Percentiles rank a stretch among this genome's conserved stretches.
These are phyloP conservation scores for Euphorbia corollata DNA, from an alignment of 441 rosid species.

Conservation along the genomic window DNA sequence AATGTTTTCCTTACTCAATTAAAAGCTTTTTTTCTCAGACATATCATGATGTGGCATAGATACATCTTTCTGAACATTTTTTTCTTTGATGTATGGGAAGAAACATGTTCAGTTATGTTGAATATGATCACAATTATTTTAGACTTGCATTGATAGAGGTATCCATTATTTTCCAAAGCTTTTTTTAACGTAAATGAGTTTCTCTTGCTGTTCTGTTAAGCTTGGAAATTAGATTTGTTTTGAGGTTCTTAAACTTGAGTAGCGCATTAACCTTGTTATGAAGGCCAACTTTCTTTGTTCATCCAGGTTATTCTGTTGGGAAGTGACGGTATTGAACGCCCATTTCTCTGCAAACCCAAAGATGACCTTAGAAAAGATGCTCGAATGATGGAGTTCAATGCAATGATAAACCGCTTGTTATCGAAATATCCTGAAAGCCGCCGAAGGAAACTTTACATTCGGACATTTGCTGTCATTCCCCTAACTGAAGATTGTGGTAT, in stretches of 20 bases:
- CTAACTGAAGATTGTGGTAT: conserved; percentile 98
- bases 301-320: conserved; percentile 81
- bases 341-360: conserved; percentile 99
- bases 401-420: conserved; percentile 89
- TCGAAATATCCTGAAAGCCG: conserved; percentile 97
- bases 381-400: conserved; percentile 99
- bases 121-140: background rate
- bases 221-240: background rate
- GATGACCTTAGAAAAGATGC: conserved; percentile 99
- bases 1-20: background rate
- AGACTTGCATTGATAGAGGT: background rate
- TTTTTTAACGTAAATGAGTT: no score
- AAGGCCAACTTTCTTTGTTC: conserved; percentile 3
- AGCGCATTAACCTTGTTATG: conserved; percentile 4
- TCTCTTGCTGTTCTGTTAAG: no score
- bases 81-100: background rate
- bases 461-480: conserved; percentile 97
- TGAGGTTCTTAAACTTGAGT: background rate
- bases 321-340: conserved; percentile 87
- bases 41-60: background rate
- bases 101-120: background rate
- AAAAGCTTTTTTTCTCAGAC: background rate
- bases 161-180: background rate
- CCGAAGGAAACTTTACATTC: conserved; percentile 84
- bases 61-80: background rate